Base-by-base conservation (phyloP, 2,329 filamentous ascomycete species). In the Sporothrix brasiliensis region DNA sequence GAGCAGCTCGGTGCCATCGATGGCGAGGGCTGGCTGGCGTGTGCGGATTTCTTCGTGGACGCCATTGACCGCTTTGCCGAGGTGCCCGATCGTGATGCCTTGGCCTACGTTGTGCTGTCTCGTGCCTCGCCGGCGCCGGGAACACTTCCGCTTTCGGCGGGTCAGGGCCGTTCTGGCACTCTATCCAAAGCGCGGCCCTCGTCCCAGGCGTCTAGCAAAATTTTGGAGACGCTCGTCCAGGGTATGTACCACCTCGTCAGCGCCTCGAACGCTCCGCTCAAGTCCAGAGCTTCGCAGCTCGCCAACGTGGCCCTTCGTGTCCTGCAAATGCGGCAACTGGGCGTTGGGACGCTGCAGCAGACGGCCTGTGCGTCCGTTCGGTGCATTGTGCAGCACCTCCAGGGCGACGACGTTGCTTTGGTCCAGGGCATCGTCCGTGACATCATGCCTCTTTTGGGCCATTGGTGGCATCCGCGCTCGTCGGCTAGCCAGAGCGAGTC, bases 281-380 rank as follows among this genome's bases (percentile, higher is more conserved):
- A 85, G 21, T 79, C 85, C 60, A 84, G 84, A 71, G 86, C 85
- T 54, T 81, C 86, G 71, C 81, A 82, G 52, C 82, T 94, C 67
- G 80, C 90, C 10, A 79, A 81, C 53, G 80, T 84, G 3, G 81
- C 90, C 30, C 76, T 91, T 24, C 83, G 85, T 50, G 87, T 92
- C 71, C 81, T 97, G 73, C 84, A 84, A 61, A 82, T 86, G 66
- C 86, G 85, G 49, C 81, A 84, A 34, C 82, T 87, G 60, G 87
- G 84, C 73, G 82, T 89, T 54, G 87, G 88, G 60, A 86, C 86
- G 74, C 81, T 89, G 67, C 91, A 93, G 75, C 89, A 91, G 76
- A 81, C 90, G 70, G 90, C 91, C 19, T 93, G 98, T 77, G 88
- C 88, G 56, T 86, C 89, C 56, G 83, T 97, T 76, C 96, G 97